A percentile compares a stretch with the other conserved stretches of the same genome.
Evolutionary conservation across 1,284 basidiomycete species (phyloP).

Genomic region (Trichosporon asahii): DNA sequence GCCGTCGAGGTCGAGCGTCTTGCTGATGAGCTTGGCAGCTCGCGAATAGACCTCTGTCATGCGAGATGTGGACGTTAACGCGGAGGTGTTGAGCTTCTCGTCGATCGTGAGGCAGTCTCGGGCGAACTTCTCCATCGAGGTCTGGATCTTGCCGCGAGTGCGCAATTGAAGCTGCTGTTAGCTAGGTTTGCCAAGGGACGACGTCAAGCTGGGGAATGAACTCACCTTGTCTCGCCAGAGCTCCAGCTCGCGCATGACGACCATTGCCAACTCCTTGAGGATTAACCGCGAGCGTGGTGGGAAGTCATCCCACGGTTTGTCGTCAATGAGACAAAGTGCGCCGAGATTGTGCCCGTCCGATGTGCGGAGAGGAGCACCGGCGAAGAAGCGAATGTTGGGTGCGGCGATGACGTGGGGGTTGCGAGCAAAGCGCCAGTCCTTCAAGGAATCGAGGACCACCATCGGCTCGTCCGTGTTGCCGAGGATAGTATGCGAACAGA

Average conservation of each 20-base stretch:
- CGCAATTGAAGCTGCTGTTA: slow-evolving; percentile 71
- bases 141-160: slow-evolving; percentile 86
- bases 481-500: slow-evolving; percentile 22
- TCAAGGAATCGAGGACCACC: slow-evolving; percentile 71
- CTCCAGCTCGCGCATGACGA: slow-evolving; percentile 95
- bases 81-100: slow-evolving; percentile 42
- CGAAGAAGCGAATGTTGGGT: slow-evolving; percentile 80
- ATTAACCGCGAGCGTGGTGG: slow-evolving; percentile 84
- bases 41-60: slow-evolving; percentile 86
- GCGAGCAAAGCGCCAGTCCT: slow-evolving; percentile 77
- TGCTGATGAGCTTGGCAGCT: slow-evolving; percentile 80
- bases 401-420: slow-evolving; percentile 70
- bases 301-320: slow-evolving; percentile 77
- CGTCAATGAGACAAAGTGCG: slow-evolving; percentile 80
- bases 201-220: neutral
- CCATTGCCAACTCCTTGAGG: slow-evolving; percentile 86
- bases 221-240: slow-evolving; percentile 83
- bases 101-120: slow-evolving; percentile 92
- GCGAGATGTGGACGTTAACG: slow-evolving; percentile 46
- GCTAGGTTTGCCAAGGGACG: neutral
- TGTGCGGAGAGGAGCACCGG: slow-evolving; percentile 82
- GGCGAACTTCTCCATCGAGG: slow-evolving; percentile 92
- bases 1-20: slow-evolving; percentile 86
- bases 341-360: slow-evolving; percentile 88
- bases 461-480: slow-evolving; percentile 80